Conservation (phyloP, 371 early-diverging fungal species). For the Encephalitozoon hellem region DNA sequence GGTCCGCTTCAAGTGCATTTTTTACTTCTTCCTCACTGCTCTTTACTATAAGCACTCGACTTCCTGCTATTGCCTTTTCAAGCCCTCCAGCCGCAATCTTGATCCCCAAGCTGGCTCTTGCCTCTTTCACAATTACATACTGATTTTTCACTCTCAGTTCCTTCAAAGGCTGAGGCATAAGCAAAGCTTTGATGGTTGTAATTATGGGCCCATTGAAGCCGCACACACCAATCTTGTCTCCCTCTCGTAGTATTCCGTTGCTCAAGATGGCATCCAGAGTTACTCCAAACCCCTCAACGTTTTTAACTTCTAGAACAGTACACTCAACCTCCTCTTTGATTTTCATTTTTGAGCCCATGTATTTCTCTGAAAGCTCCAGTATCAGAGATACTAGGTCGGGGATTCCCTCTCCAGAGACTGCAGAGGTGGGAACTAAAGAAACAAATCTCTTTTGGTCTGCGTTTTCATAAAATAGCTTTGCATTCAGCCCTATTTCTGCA, state of each 20-base stretch:
- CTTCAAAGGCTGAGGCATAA: conserved; percentile 94
- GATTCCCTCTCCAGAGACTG: conserved; percentile 96
- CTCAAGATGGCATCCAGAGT: conserved; percentile 95
- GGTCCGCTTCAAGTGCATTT: conserved; percentile 71
- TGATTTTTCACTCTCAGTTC: conserved; percentile 75
- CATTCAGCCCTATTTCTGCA: conserved; percentile 92
- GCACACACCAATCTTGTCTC: conserved; percentile 89
- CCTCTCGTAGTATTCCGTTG: conserved; percentile 89
- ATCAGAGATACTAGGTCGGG: conserved; percentile 88
- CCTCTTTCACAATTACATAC: conserved; percentile 85
- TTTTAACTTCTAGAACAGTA: conserved; percentile 97
- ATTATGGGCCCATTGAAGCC: conserved; percentile 91
- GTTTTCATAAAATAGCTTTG: conserved; percentile 85
- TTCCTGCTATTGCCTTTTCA: conserved; percentile 95
- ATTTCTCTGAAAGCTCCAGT: conserved; percentile 78
- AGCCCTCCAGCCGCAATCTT: conserved; percentile 89
- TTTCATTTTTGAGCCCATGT: conserved; percentile 86
- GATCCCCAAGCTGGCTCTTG: conserved; percentile 92
- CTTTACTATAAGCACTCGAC: conserved; percentile 78
- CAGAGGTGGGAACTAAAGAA: conserved; percentile 94
- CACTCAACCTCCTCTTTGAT: conserved; percentile 88
- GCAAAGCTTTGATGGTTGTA: conserved; percentile 79
- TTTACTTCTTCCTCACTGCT: conserved; percentile 84
- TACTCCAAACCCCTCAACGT: conserved; percentile 95
- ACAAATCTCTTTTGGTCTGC: conserved; percentile 83